Base-by-base conservation (phyloP, 2,329 filamentous ascomycete genomes). In the Aspergillus fumigatiaffinis region DNA sequence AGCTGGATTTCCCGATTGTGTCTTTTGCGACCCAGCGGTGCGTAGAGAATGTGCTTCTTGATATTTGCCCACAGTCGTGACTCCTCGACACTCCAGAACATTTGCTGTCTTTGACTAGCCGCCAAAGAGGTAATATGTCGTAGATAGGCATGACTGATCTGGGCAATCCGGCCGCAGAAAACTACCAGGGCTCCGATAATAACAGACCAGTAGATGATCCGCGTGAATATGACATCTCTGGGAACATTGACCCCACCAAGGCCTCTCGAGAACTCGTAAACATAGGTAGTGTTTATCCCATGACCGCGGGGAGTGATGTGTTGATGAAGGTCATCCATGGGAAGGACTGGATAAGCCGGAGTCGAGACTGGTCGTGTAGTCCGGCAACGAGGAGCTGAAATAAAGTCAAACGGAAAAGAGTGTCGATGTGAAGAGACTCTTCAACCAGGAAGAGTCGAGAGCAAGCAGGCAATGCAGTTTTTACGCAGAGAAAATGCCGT, bases 1-100 rank as follows among this genome's bases (percentile, higher is more conserved):
- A 92, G 74, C 68, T 88, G 86, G 63, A 91, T 82, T 68, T 90
- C 87, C 26, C 84, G 79, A 67, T 94, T 94, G 75, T 94, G 91
- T 67, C 90, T 83, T 69, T 90, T 90, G 55, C 81, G 82, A 67
- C 86, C 84, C 20, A 95, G 75, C 5, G 91, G 91, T 1, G 91
- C 87, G 68, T 80, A 80, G 5, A 81, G 60, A 10, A 80, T 20
- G 55, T 80, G 69, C 53, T 77, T 80, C 68, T 80, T 81, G 49
- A 78, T 63, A 46, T 67, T 71, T 7, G 76, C 63, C 77, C 78
- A 80, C 54, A 71, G 63, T 14, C 58, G 58, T 26, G 73, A 76
- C 35, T 72, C 68, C 59, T 80, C 77, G 41, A 74, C 62, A 20
- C 73, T 74, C 75, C 78, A 81, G 62, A 76, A 80, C 29, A 68